Percentiles rank a stretch among this genome's conserved stretches.
phyloP scores from a whole-genome alignment of 257 asterid genomes.

The Cynanchum wilfordii region DNA sequence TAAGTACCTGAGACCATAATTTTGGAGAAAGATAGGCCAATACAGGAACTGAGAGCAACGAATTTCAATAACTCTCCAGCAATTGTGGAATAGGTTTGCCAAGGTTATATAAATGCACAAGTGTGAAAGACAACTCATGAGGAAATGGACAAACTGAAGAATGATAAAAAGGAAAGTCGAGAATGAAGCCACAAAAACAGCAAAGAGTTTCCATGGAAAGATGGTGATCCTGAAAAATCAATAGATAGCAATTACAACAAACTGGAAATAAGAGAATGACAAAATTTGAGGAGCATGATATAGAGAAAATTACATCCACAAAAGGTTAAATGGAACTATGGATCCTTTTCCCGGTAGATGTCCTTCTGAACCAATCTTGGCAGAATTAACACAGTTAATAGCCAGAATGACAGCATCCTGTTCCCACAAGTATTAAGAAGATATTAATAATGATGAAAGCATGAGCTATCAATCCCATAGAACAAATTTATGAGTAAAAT shows the following conservation, averaged over 20 bases:
- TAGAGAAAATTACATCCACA: slow-evolving; percentile 45
- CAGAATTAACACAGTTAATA: slow-evolving; percentile 69
- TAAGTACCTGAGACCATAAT: slow-evolving; percentile 59
- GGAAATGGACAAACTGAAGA: slow-evolving; percentile 54
- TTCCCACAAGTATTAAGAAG: slow-evolving; percentile 15
- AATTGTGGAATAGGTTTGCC: slow-evolving; percentile 45
- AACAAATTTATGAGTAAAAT: slow-evolving; percentile 16
- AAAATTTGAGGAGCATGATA: slow-evolving; percentile 13
- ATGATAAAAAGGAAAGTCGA: slow-evolving; percentile 49
- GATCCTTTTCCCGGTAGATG: slow-evolving; percentile 30
- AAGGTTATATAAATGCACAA: slow-evolving; percentile 26
- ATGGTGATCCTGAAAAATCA: slow-evolving; percentile 53
- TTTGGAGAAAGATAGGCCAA: slow-evolving; percentile 84
- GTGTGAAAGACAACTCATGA: slow-evolving; percentile 41
- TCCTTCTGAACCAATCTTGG: slow-evolving; percentile 44
- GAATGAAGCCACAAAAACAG: slow-evolving; percentile 58
- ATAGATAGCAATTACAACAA: slow-evolving; percentile 23
- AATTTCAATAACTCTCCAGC: slow-evolving; percentile 50
- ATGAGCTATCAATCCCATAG: slow-evolving; percentile 14
- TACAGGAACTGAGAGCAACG: slow-evolving; percentile 72
- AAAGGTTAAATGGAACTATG: slow-evolving; percentile 20
- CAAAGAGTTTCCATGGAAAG: slow-evolving; percentile 52
- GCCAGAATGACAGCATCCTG: slow-evolving; percentile 73
- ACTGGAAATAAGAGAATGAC: slow-evolving; percentile 3
- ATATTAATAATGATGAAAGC: background rate